Percentiles rank a stretch among this genome's conserved stretches.
Conservation (phyloP, 495 filamentous ascomycete species). For the Paragyromitra xinjiangensis region DNA sequence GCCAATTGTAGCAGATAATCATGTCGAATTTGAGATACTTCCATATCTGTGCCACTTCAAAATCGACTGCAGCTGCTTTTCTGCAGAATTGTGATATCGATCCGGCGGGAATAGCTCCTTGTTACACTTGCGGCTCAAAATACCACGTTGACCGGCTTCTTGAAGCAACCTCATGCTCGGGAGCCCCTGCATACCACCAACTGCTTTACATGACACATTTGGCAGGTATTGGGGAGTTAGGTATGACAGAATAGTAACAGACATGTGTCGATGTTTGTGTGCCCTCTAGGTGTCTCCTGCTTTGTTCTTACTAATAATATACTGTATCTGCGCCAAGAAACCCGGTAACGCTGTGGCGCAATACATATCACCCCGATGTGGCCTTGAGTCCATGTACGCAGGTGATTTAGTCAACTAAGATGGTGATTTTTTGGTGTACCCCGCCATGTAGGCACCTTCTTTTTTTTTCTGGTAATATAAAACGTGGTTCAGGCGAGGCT, state of each 20-base stretch:
- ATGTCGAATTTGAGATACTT: not conserved
- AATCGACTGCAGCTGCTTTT: not conserved
- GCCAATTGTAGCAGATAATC: not conserved
- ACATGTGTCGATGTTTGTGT: not conserved
- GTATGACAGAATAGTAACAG: not conserved
- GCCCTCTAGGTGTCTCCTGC: not conserved
- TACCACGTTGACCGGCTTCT: not conserved
- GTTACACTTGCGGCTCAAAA: not conserved
- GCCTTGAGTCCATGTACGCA: not conserved
- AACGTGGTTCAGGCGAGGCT: not conserved
- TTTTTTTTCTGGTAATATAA: not conserved
- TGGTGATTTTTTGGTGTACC: not conserved
- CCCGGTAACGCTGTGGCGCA: constrained; percentile 4
- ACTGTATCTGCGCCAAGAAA: not conserved
- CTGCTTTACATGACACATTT: not conserved
- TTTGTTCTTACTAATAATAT: not conserved
- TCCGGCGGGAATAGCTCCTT: not conserved
- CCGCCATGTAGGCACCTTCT: not conserved
- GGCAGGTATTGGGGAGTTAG: not conserved
- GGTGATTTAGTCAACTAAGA: not conserved
- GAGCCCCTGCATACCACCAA: constrained; percentile 1
- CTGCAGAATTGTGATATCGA: not conserved
- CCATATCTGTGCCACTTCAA: not conserved
- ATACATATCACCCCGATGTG: not conserved
- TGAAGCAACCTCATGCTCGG: not conserved